Evolutionary conservation across 2,329 filamentous ascomycete genomes (phyloP).

Genomic region (Onygenales sp.): DNA sequence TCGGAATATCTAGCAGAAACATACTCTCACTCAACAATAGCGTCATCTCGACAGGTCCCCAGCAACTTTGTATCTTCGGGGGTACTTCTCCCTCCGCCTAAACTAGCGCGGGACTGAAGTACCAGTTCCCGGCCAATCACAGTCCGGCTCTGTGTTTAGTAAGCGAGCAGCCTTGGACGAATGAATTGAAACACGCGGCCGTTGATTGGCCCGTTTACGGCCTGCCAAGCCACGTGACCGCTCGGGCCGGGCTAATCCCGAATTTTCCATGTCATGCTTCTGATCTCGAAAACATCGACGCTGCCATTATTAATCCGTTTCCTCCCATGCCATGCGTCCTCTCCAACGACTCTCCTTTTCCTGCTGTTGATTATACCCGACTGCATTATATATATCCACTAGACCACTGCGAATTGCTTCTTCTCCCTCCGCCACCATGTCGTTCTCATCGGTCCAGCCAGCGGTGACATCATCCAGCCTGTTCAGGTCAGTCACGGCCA

Average conservation of each 20-base stretch:
- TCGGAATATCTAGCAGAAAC: too few relatives aligned
- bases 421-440: constrained; percentile 23
- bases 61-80: not conserved
- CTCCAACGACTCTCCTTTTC: not conserved
- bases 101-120: not conserved
- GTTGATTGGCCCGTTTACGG: constrained; percentile 27
- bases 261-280: not conserved
- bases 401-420: constrained; percentile 1
- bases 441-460: constrained; percentile 26
- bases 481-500: constrained; percentile 28
- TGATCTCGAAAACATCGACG: not conserved
- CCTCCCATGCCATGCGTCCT: not conserved
- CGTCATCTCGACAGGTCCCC: too few relatives aligned
- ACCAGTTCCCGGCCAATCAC: not conserved
- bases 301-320: not conserved
- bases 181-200: constrained; percentile 28
- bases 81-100: not conserved
- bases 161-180: not conserved
- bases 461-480: constrained; percentile 40
- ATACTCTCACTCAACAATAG: too few relatives aligned
- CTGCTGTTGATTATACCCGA: not conserved
- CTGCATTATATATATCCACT: not conserved
- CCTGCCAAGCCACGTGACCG: constrained; percentile 13
- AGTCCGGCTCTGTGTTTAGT: too few relatives aligned
- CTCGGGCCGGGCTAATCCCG: not conserved